These are phyloP conservation scores for Rhizopogon vesiculosus DNA, from an alignment of 768 basidiomycete genomes.

Conservation along the genomic window DNA sequence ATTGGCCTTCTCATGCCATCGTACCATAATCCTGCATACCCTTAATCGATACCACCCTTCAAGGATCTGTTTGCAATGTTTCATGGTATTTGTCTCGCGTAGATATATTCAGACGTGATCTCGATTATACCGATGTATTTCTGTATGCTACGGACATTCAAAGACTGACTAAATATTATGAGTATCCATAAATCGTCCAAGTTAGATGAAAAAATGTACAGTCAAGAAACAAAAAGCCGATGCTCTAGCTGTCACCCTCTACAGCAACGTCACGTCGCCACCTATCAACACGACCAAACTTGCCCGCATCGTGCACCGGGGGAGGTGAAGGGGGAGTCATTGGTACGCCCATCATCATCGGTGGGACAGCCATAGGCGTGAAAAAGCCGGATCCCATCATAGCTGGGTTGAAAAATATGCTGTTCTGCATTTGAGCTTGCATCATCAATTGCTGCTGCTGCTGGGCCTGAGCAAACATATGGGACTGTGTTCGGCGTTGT, in stretches of 20 bases:
- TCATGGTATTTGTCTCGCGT: constrained; percentile 30
- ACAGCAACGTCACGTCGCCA: constrained; percentile 80
- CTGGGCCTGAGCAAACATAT: constrained; percentile 38
- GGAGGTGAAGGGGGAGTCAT: constrained; percentile 54
- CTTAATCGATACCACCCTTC: constrained; percentile 21
- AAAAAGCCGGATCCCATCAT: constrained; percentile 74
- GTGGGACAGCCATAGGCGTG: constrained; percentile 47
- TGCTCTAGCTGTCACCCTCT: constrained; percentile 45
- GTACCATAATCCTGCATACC: constrained; percentile 19
- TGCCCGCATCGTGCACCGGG: constrained; percentile 57
- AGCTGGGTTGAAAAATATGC: constrained; percentile 67
- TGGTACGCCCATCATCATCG: constrained; percentile 38
- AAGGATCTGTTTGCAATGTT: constrained; percentile 29
- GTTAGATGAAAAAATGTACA: constrained; percentile 9
- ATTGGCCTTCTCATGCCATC: constrained; percentile 7
- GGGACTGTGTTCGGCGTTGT: constrained; percentile 61
- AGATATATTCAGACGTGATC: constrained; percentile 29
- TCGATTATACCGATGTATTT: constrained; percentile 31
- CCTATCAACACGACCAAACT: constrained; percentile 68
- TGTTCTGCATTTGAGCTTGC: constrained; percentile 72
- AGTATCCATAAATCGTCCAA: constrained; percentile 1
- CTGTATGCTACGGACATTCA: constrained; percentile 29
- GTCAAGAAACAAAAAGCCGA: constrained; percentile 7
- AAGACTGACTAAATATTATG: constrained; percentile 26
- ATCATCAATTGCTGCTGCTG: constrained; percentile 63